Evolutionary conservation across 371 early-diverging fungal species (phyloP).

Genomic region (Gilbertella persicaria): DNA sequence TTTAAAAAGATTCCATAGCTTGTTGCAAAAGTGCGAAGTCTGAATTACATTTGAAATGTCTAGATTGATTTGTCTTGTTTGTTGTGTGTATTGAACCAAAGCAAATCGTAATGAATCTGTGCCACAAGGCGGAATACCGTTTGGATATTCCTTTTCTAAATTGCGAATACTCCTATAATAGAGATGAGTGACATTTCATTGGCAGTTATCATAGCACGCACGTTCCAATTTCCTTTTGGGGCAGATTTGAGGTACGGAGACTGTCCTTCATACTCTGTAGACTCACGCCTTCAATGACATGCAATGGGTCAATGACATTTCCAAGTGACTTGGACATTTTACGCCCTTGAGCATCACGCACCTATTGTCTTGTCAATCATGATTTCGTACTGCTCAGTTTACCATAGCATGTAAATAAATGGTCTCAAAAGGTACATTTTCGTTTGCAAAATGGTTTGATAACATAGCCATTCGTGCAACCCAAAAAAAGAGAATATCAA

Average conservation of each 20-base stretch:
- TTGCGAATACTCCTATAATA: conserved; percentile 55
- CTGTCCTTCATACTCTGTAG: conserved; percentile 67
- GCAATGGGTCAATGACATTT: conserved; percentile 97
- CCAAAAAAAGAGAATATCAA: conserved; percentile 99
- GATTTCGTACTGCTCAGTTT: neutral
- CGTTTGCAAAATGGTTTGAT: conserved; percentile 83
- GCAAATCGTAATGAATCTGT: conserved; percentile 96
- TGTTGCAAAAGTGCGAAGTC: conserved; percentile 96
- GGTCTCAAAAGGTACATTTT: conserved; percentile 82
- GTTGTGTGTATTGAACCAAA: conserved; percentile 86
- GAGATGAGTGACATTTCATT: conserved; percentile 1
- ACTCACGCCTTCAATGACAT: conserved; percentile 90
- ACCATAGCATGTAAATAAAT: conserved; percentile 84
- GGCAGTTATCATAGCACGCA: conserved; percentile 23
- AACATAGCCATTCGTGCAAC: conserved; percentile 99
- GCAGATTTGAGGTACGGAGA: conserved; percentile 79
- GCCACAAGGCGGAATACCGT: conserved; percentile 96
- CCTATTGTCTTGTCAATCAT: conserved; percentile 51
- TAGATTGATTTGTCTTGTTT: conserved; percentile 93
- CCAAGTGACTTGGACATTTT: conserved; percentile 98
- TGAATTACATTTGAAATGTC: conserved; percentile 94
- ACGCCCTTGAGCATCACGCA: conserved; percentile 96
- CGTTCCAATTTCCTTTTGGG: conserved; percentile 77
- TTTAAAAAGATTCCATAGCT: conserved; percentile 96
- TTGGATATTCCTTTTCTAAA: conserved; percentile 87